Percentiles rank a stretch among this genome's conserved stretches.
These are phyloP conservation scores for Conoideocrella luteorostrata DNA, from an alignment of 2,329 filamentous ascomycete genomes.

Conservation along the genomic window DNA sequence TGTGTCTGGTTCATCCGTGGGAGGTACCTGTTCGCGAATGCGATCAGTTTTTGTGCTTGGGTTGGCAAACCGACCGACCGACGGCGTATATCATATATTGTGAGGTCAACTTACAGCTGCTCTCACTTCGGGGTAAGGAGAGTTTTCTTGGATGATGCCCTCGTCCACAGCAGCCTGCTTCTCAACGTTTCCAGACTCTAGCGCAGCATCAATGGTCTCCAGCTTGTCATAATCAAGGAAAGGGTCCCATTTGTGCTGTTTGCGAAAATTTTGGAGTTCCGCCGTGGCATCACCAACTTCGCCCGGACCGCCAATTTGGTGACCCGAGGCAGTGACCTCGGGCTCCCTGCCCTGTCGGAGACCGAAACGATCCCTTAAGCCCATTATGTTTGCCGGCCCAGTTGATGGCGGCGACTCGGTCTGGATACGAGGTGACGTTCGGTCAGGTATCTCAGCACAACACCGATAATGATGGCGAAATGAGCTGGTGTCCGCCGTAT, in stretches of 20 bases:
- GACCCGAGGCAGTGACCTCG: neutral
- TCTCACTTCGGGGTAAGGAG: conserved; percentile 25
- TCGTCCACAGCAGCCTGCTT: conserved; percentile 39
- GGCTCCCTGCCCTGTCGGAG: no score
- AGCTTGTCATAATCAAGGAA: conserved; percentile 47
- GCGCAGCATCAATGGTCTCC: conserved; percentile 41
- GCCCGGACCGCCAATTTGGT: neutral
- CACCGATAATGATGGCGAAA: no score
- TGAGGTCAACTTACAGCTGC: conserved; percentile 17
- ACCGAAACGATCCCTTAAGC: conserved; percentile 3
- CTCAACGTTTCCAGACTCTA: conserved; percentile 36
- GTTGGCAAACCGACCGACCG: no score
- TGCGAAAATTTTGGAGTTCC: neutral
- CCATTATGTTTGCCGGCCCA: no score
- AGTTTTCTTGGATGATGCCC: conserved; percentile 45
- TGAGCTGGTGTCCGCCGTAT: no score
- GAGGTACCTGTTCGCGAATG: conserved; percentile 15
- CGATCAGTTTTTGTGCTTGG: no score
- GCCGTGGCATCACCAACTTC: neutral
- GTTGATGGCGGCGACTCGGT: no score
- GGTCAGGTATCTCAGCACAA: no score
- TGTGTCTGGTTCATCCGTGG: conserved; percentile 44
- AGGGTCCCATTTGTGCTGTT: conserved; percentile 50
- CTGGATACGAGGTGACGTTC: no score
- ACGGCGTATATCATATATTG: no score